phyloP scores from a whole-genome alignment of 2,329 filamentous ascomycete genomes.

The Annulohypoxylon truncatum region DNA sequence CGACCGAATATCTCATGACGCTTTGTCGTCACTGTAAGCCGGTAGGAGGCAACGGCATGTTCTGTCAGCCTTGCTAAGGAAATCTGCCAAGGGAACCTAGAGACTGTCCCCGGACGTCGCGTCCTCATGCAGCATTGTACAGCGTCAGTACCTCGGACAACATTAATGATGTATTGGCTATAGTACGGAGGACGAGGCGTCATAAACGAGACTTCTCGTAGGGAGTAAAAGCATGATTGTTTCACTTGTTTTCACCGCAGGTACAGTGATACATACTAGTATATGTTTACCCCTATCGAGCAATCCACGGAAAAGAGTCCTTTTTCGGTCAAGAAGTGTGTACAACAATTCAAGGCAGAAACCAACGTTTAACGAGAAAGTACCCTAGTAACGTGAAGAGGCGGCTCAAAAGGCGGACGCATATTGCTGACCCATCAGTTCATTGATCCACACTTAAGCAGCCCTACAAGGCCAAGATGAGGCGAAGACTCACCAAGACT shows the following conservation, averaged over 20 bases:
- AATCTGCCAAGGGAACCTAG: neutral
- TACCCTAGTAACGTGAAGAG: neutral
- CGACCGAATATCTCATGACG: slow-evolving; percentile 7
- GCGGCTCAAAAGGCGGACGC: slow-evolving; percentile 7
- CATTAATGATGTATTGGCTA: neutral
- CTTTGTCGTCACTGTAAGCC: slow-evolving; percentile 2
- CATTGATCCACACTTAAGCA: slow-evolving; percentile 9
- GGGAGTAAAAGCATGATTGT: neutral
- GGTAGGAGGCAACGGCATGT: neutral
- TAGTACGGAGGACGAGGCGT: neutral
- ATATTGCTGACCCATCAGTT: slow-evolving; percentile 5
- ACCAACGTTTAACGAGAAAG: neutral
- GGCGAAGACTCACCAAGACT: slow-evolving; percentile 1
- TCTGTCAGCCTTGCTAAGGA: slow-evolving; percentile 2
- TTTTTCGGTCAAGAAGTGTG: slow-evolving; percentile 17
- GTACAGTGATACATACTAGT: slow-evolving; percentile 3
- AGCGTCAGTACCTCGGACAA: neutral
- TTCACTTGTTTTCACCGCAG: slow-evolving; percentile 1
- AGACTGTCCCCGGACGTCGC: neutral
- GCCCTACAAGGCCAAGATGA: slow-evolving; percentile 34
- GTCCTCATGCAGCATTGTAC: neutral
- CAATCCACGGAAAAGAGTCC: neutral
- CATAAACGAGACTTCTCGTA: neutral
- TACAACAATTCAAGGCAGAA: slow-evolving; percentile 10
- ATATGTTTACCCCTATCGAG: neutral